Evolutionary conservation across 2,329 filamentous ascomycete species (phyloP).

Genomic region (Chaetomiaceae sp.): DNA sequence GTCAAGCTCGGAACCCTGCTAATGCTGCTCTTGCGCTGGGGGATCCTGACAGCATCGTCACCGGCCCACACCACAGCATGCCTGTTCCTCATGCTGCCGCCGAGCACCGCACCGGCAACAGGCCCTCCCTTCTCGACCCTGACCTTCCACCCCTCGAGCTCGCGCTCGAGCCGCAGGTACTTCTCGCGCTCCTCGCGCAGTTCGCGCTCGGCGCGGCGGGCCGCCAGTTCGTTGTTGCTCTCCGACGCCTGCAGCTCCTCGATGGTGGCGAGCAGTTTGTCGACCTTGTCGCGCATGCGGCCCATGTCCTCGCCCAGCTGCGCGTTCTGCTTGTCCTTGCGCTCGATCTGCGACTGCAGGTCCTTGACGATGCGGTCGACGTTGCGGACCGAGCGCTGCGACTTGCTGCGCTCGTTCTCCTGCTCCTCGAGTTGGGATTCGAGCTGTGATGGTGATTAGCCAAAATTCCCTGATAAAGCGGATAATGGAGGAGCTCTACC

Average conservation of each 20-base stretch:
- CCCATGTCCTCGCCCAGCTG: conserved; percentile 77
- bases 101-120: conserved; percentile 18
- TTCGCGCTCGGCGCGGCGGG: conserved; percentile 82
- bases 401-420: conserved; percentile 69
- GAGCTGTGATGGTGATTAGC: conserved; percentile 50
- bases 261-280: conserved; percentile 82
- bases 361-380: conserved; percentile 93
- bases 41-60: conserved; percentile 48
- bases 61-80: conserved; percentile 37
- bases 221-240: conserved; percentile 70
- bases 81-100: conserved; percentile 33
- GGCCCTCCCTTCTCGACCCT: conserved; percentile 54
- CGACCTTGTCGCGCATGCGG: conserved; percentile 83
- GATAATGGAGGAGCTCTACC: no score
- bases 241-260: conserved; percentile 90
- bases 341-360: conserved; percentile 83
- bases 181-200: conserved; percentile 84
- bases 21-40: conserved; percentile 60
- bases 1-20: conserved; percentile 61
- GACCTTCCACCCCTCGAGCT: conserved; percentile 78
- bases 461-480: conserved; percentile 26
- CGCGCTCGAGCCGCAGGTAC: conserved; percentile 72
- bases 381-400: conserved; percentile 82
- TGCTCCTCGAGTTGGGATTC: conserved; percentile 81
- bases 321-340: conserved; percentile 79